These are phyloP conservation scores for Aureobasidium zeae DNA, from an alignment of 2,329 filamentous ascomycete genomes.

Conservation along the genomic window DNA sequence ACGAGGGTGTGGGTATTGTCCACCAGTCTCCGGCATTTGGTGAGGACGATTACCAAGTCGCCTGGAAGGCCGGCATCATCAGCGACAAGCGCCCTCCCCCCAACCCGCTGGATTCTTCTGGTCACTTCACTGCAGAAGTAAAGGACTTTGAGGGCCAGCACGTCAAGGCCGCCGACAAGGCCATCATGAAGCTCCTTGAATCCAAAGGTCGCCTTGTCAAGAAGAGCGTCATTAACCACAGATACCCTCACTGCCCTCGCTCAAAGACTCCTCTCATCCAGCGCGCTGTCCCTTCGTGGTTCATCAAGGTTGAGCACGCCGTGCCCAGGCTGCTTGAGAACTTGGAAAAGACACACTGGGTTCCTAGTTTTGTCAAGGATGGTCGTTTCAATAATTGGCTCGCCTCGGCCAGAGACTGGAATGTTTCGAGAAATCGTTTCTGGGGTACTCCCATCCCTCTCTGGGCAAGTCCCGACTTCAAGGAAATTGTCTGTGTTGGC, in stretches of 20 bases:
- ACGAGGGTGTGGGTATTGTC: conserved; percentile 87
- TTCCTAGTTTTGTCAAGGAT: conserved; percentile 82
- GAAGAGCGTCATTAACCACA: conserved; percentile 81
- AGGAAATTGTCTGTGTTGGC: conserved; percentile 78
- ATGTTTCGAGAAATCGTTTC: conserved; percentile 85
- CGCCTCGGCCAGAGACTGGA: conserved; percentile 84
- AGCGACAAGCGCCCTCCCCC: conserved; percentile 69
- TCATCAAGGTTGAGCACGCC: conserved; percentile 76
- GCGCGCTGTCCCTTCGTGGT: conserved; percentile 87
- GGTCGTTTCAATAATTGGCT: conserved; percentile 90
- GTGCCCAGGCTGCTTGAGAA: conserved; percentile 85
- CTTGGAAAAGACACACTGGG: conserved; percentile 85
- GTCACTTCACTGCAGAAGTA: conserved; percentile 67
- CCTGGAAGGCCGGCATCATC: conserved; percentile 66
- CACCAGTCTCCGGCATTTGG: conserved; percentile 90
- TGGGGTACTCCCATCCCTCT: conserved; percentile 91
- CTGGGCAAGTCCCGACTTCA: conserved; percentile 83
- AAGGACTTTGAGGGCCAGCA: conserved; percentile 76
- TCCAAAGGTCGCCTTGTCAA: conserved; percentile 65
- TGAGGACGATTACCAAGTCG: conserved; percentile 90
- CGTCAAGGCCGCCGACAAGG: conserved; percentile 86
- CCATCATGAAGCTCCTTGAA: conserved; percentile 84
- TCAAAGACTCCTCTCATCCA: conserved; percentile 95
- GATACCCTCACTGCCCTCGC: conserved; percentile 86
- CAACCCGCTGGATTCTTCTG: conserved; percentile 80